A percentile compares a stretch with the other conserved stretches of the same genome.
Evolutionary conservation across 1,139 yeast genomes (phyloP).

Genomic region (Blastobotrys buckinghamii): DNA sequence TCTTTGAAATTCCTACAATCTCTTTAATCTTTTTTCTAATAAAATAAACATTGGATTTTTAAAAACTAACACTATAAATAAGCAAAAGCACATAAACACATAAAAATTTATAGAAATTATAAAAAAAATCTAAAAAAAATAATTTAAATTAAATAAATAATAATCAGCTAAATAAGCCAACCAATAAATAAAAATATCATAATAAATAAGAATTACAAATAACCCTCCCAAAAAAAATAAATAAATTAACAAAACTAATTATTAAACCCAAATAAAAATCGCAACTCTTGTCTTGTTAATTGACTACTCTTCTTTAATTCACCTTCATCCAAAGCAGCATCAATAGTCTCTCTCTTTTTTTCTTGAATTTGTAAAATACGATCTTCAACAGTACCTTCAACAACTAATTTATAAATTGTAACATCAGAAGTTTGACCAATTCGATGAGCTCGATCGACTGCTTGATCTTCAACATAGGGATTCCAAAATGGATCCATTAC

Average conservation of each 20-base stretch:
- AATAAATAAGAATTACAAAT: not conserved
- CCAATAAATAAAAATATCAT: too few relatives aligned
- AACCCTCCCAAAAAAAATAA: not conserved
- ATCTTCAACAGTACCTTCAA: conserved; percentile 71
- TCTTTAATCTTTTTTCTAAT: too few relatives aligned
- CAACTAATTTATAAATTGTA: conserved; percentile 61
- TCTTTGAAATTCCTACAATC: too few relatives aligned
- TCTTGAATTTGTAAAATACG: conserved; percentile 74
- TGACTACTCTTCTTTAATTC: conserved; percentile 60
- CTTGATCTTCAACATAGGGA: conserved; percentile 93
- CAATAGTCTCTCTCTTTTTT: conserved; percentile 67
- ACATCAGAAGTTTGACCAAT: conserved; percentile 82
- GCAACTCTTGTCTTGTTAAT: conserved; percentile 65
- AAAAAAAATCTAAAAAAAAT: too few relatives aligned
- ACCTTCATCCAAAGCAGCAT: conserved; percentile 74
- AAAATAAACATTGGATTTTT: too few relatives aligned
- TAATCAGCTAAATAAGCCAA: too few relatives aligned
- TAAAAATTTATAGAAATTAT: too few relatives aligned
- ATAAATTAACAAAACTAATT: not conserved
- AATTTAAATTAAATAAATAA: too few relatives aligned
- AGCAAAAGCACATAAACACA: too few relatives aligned
- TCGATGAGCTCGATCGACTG: conserved; percentile 91
- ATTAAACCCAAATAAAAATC: conserved; percentile 42
- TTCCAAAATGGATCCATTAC: conserved; percentile 96
- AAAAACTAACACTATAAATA: too few relatives aligned